Conservation (phyloP, 768 basidiomycete genomes). For the Tricholomella constricta region DNA sequence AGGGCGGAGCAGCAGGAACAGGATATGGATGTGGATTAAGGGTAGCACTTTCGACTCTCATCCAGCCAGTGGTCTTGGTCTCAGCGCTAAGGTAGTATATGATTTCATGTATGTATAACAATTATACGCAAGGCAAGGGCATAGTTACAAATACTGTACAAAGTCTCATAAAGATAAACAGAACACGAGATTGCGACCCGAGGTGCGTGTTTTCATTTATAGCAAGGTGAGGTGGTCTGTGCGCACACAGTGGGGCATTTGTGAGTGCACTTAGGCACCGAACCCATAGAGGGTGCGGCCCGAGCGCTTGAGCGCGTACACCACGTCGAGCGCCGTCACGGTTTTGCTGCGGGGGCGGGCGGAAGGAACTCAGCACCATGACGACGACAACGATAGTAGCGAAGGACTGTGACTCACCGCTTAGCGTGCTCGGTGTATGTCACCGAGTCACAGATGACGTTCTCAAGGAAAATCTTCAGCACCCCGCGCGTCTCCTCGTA, state of each 20-base stretch:
- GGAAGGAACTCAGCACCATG: background rate
- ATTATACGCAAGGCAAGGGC: too few species aligned
- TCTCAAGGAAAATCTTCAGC: conserved; percentile 86
- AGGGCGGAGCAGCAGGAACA: conserved; percentile 5
- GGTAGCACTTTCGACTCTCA: too few species aligned
- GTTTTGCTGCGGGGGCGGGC: too few species aligned
- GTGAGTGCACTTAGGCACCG: background rate
- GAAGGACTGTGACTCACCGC: conserved; percentile 32
- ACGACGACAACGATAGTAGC: background rate
- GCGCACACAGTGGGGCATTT: background rate
- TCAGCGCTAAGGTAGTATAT: too few species aligned
- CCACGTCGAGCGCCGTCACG: background rate
- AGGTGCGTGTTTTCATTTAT: conserved; percentile 12
- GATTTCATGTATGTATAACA: conserved; percentile 30
- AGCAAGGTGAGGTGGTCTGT: background rate
- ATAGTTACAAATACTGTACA: conserved; percentile 7
- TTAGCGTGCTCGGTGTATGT: conserved; percentile 95
- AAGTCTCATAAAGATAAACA: conserved; percentile 23
- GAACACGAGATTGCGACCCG: conserved; percentile 9
- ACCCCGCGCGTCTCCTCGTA: conserved; percentile 94
- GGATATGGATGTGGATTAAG: conserved; percentile 11
- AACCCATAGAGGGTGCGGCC: conserved; percentile 5
- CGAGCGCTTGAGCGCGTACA: conserved; percentile 1
- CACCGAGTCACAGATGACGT: conserved; percentile 88
- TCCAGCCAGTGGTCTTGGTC: too few species aligned